Base-by-base conservation (phyloP, 768 basidiomycete genomes). In the Russula vinacea region DNA sequence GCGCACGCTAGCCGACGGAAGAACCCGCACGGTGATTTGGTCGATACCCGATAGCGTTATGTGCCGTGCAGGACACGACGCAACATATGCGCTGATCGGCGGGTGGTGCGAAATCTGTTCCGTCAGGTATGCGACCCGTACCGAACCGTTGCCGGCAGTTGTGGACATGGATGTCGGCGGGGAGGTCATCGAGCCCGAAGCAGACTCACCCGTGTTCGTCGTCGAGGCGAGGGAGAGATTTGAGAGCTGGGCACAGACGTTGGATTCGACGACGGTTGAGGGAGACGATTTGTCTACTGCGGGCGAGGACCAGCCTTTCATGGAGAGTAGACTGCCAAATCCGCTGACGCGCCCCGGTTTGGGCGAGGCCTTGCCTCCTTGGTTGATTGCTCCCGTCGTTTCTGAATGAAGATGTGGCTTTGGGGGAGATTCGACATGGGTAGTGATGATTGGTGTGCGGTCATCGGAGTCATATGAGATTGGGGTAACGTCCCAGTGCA, bases 81-180 rank as follows among this genome's bases (percentile, higher is more conserved):
- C 92, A 67, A 85, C 87, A 72, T 86, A 96, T 0, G 90, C 86
- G 1, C 93, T 96, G 35, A 98, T 84, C 3, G 97, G 97, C 0
- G 97, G 97, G 71, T 99, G 97, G 76, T 99, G 97, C 2, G 92
- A 97, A 53, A 98, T 87, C 75, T 97, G 95, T 74, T 97, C 95
- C 16, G 94, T 96, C 53, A 95, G 76, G 74, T 84, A 96, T 7
- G 85, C 83, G 50, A 95, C 84, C 39, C 92, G 88, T 17, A 85
- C 74, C 13, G 47, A 26, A 8, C 54, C 47, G n/a, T 42, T 45
- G 17, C 67, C 64, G 11, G n/a, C 45, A 22, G 76, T 71, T 5
- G 62, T 52, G 17, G 71, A 69, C 24, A 67, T 56, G 17, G 67
- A 64, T 24, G 69, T 64, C 19, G 78, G 79, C 50, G 76, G 73